Evolutionary conservation across 768 basidiomycete genomes (phyloP).

Genomic region (Gloeophyllum trabeum): DNA sequence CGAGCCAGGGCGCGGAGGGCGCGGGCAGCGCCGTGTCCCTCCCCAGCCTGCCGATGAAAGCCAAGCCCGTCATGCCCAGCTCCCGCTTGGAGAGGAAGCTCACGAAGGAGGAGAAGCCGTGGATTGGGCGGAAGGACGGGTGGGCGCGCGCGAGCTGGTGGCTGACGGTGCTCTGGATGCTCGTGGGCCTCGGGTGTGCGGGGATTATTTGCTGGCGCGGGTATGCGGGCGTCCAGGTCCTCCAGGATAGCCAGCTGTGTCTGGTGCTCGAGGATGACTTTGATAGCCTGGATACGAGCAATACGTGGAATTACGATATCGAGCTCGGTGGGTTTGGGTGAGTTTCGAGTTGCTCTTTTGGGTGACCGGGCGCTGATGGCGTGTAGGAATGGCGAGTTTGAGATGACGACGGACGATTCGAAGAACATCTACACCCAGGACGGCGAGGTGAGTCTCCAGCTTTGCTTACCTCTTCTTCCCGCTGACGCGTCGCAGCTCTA

Average conservation of each 20-base stretch:
- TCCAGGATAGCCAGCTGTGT: slow-evolving; percentile 25
- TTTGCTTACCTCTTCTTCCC: too few relatives aligned
- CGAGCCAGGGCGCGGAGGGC: slow-evolving; percentile 2
- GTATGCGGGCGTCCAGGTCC: slow-evolving; percentile 25
- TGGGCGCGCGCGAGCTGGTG: slow-evolving; percentile 34
- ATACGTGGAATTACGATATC: slow-evolving; percentile 35
- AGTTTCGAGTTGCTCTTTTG: slow-evolving; percentile 6
- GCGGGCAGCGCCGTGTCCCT: slow-evolving; percentile 18
- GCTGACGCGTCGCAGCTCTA: slow-evolving; percentile 36
- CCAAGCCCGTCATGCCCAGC: slow-evolving; percentile 29
- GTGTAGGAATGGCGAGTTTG: slow-evolving; percentile 35
- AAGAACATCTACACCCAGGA: slow-evolving; percentile 34
- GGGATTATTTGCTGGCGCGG: slow-evolving; percentile 36
- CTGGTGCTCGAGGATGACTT: slow-evolving; percentile 41
- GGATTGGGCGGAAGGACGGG: slow-evolving; percentile 30
- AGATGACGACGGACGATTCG: slow-evolving; percentile 34
- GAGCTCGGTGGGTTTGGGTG: slow-evolving; percentile 43
- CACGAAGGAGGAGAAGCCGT: slow-evolving; percentile 35
- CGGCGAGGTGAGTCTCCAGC: slow-evolving; percentile 15
- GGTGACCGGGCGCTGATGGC: not conserved
- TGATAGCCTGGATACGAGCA: slow-evolving; percentile 27
- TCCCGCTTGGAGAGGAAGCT: slow-evolving; percentile 44
- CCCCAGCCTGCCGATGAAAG: slow-evolving; percentile 14
- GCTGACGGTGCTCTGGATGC: slow-evolving; percentile 30
- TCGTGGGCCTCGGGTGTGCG: slow-evolving; percentile 29